A percentile compares a stretch with the other conserved stretches of the same genome.
Evolutionary conservation across 495 filamentous ascomycete species (phyloP).

Genomic region (Penicillium steckii): DNA sequence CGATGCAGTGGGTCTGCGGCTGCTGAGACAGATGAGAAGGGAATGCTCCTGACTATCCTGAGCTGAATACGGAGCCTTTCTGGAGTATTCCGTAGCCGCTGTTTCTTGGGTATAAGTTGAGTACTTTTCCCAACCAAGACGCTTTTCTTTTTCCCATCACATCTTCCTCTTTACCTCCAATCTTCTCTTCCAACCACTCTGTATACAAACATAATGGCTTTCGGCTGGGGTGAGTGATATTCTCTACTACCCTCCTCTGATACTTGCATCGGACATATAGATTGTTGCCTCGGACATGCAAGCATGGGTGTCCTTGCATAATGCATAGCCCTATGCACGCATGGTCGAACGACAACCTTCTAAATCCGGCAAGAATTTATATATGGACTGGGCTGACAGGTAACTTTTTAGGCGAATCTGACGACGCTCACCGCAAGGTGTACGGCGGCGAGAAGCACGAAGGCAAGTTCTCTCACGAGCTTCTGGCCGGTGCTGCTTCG

Average conservation of each 20-base stretch:
- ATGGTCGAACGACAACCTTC: slow-evolving; percentile 1
- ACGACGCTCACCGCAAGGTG: slow-evolving; percentile 59
- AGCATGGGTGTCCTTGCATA: not conserved
- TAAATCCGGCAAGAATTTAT: not conserved
- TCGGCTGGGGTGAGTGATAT: slow-evolving; percentile 35
- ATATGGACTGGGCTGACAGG: slow-evolving; percentile 7
- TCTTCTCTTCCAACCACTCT: slow-evolving; percentile 7
- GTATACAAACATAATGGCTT: slow-evolving; percentile 32
- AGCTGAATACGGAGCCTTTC: slow-evolving; percentile 17
- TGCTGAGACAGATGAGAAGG: slow-evolving; percentile 16
- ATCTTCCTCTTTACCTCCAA: slow-evolving; percentile 5
- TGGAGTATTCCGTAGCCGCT: slow-evolving; percentile 15
- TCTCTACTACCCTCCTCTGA: not conserved
- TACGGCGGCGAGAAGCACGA: slow-evolving; percentile 55
- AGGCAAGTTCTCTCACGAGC: slow-evolving; percentile 68
- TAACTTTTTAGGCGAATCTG: slow-evolving; percentile 37
- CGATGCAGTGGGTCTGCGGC: slow-evolving; percentile 12
- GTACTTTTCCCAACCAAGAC: slow-evolving; percentile 2
- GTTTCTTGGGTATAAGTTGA: slow-evolving; percentile 19
- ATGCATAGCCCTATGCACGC: slow-evolving; percentile 8
- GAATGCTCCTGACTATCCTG: slow-evolving; percentile 6
- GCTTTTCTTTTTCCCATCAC: slow-evolving; percentile 1
- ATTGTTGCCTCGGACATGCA: not conserved
- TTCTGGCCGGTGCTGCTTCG: slow-evolving; percentile 71
- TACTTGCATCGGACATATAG: not conserved